Evolutionary conservation across 2,329 filamentous ascomycete species (phyloP).

Genomic region (Metarhizium sp.): DNA sequence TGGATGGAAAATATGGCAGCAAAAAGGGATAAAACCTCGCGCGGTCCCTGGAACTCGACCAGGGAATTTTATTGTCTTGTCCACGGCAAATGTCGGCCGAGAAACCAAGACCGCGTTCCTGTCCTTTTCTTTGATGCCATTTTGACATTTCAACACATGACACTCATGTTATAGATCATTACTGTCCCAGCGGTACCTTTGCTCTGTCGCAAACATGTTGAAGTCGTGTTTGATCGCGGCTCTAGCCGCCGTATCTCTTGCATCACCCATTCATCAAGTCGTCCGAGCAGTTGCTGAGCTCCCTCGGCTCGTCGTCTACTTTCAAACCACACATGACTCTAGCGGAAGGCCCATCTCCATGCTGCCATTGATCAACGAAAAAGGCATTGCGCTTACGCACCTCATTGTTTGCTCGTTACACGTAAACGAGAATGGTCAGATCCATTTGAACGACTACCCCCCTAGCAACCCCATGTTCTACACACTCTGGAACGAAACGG

Average conservation of each 20-base stretch:
- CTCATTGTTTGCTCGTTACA: conserved; percentile 78
- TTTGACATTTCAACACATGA: background rate
- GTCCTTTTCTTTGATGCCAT: background rate
- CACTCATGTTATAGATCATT: background rate
- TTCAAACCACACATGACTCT: conserved; percentile 35
- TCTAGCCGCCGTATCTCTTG: background rate
- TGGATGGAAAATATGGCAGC: background rate
- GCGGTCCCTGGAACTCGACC: background rate
- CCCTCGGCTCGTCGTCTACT: conserved; percentile 37
- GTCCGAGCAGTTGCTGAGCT: background rate
- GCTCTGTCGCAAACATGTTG: background rate
- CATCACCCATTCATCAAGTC: background rate
- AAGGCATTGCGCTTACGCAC: conserved; percentile 51
- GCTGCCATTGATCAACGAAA: conserved; percentile 31
- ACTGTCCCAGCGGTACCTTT: background rate
- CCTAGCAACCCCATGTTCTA: conserved; percentile 55
- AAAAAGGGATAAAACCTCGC: background rate
- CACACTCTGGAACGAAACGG: conserved; percentile 68
- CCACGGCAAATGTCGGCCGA: background rate
- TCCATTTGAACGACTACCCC: conserved; percentile 69
- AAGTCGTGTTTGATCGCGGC: background rate
- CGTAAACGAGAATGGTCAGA: conserved; percentile 54
- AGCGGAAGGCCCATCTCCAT: conserved; percentile 35
- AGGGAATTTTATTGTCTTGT: background rate
- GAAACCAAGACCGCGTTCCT: too few species aligned